Base-by-base conservation (phyloP, 164 flowering plant species). In the Paratinospora sagittata region DNA sequence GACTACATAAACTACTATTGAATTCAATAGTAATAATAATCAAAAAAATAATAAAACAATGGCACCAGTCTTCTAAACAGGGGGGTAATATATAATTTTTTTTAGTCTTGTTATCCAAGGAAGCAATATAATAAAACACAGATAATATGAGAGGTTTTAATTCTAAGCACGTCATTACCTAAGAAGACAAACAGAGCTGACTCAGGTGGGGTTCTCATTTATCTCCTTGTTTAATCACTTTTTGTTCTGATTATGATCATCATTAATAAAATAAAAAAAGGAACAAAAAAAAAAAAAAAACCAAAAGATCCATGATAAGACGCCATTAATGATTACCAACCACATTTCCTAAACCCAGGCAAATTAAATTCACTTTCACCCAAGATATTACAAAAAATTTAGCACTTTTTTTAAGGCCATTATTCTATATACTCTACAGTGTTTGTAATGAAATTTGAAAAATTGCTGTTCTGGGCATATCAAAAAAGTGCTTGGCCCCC, bases 81-180 rank as follows among this genome's bases (percentile, higher is more conserved):
- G 27, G 41, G 9, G 47, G 1, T 30, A 39, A 4, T 66, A 23
- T 37, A 37, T 65, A 30, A 30, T 66, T 9, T 8, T 67, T 10
- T 55, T 34, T 30, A 34, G 61, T 55, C 61, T 55, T 55, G 61
- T 55, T 55, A 19, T 8, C 19, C 8, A 27, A 71, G n/a, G 27
- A 27, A 21, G 23, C 36, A 9, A 24, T 45, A 67, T 24, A 12
- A 30, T 30, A 30, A 30, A 30, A 30, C 4, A 30, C 34, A 47
- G 23, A 67, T 21, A 3, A 30, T 13, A 2, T 3, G 30, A 14
- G 57, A 60, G 52, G 49, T 47, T 72, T 72, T 45, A 33, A 52
- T 55, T 52, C 64, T 52, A 34, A 0, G 74, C 52, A 72, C 64
- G 74, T 65, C 74, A 66, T 57, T 65, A 72, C 69, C 68, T 37